Conservation (phyloP, 352 stramenopile genomes). For the Pythium rhizo-oryzae region DNA sequence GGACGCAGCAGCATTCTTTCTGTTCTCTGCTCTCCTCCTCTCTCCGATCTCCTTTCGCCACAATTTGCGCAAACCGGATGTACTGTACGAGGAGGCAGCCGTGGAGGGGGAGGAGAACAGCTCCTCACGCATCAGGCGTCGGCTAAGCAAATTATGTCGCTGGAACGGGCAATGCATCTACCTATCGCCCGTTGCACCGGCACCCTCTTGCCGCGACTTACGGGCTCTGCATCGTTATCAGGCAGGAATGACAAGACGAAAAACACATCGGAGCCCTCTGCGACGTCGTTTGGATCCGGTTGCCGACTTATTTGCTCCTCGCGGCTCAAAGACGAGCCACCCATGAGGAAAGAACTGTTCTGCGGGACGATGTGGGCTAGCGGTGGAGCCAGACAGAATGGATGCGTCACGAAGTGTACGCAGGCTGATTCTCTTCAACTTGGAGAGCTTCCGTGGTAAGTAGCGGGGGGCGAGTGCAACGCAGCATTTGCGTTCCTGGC, state of each 20-base stretch:
- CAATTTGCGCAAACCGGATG: slow-evolving; percentile 12
- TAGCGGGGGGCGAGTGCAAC: not conserved
- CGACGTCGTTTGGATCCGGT: no score
- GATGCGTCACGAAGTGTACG: not conserved
- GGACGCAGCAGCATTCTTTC: not conserved
- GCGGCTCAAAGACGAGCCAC: slow-evolving; percentile 9
- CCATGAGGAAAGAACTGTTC: not conserved
- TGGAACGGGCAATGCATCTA: not conserved
- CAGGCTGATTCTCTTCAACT: not conserved
- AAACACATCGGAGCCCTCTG: no score
- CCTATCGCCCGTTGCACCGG: not conserved
- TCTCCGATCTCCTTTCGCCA: not conserved
- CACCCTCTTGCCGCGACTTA: not conserved
- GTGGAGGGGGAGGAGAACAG: not conserved
- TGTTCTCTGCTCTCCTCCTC: slow-evolving; percentile 1
- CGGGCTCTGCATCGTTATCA: no score
- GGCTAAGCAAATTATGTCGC: slow-evolving; percentile 7
- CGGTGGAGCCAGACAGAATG: not conserved
- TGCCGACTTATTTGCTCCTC: slow-evolving; percentile 1
- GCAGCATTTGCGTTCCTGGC: not conserved
- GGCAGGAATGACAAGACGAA: no score
- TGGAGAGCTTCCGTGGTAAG: not conserved
- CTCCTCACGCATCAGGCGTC: not conserved
- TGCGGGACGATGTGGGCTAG: not conserved
- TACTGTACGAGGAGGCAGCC: not conserved